Conservation (phyloP, 1,284 basidiomycete genomes). For the Xerocomus amazonicus region DNA sequence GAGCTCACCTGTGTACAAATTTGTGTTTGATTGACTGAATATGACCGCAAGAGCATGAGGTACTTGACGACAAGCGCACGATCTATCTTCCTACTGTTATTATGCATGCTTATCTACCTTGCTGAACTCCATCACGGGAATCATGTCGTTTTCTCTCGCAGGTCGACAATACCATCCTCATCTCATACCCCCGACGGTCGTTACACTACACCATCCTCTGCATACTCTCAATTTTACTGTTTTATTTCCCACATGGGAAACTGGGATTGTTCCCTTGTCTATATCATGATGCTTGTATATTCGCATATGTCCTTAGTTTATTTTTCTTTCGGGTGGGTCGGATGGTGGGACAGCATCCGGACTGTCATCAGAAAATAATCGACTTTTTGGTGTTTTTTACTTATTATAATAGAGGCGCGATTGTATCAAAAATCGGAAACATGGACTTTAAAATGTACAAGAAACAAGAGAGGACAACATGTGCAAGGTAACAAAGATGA, state of each 20-base stretch:
- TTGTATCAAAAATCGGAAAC: no score
- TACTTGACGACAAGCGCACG: conserved; percentile 32
- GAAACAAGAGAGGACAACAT: not conserved
- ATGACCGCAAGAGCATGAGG: conserved; percentile 19
- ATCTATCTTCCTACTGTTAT: conserved; percentile 34
- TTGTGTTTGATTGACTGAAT: conserved; percentile 4
- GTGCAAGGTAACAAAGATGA: conserved; percentile 15
- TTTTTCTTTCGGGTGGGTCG: conserved; percentile 22
- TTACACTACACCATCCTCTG: conserved; percentile 20
- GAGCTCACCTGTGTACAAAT: conserved; percentile 1
- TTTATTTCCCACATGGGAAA: conserved; percentile 6
- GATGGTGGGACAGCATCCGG: conserved; percentile 10
- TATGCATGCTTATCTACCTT: conserved; percentile 33
- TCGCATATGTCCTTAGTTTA: conserved; percentile 31
- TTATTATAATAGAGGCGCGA: not conserved
- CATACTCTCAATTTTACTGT: conserved; percentile 13
- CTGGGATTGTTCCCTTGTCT: conserved; percentile 23
- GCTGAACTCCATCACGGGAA: conserved; percentile 30
- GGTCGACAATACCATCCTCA: conserved; percentile 31
- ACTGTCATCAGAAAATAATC: conserved; percentile 22
- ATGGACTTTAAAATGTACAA: not conserved
- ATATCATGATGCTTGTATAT: conserved; percentile 32
- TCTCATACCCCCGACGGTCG: conserved; percentile 31
- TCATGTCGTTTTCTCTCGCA: conserved; percentile 29
- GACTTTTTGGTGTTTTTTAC: conserved; percentile 13